These are phyloP conservation scores for Nakazawaea wyomingensis DNA, from an alignment of 805 yeast species.

Conservation along the genomic window DNA sequence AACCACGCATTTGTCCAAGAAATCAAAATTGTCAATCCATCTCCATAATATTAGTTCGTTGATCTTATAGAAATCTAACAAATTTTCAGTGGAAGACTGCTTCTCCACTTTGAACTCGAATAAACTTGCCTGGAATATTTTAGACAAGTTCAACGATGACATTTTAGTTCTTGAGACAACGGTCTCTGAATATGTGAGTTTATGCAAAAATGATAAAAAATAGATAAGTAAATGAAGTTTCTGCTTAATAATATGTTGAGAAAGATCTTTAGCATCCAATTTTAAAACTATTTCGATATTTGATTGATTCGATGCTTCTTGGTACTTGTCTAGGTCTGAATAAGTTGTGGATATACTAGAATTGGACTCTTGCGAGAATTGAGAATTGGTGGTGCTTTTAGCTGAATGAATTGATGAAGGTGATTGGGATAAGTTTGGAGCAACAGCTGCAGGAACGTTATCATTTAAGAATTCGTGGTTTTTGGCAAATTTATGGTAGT, in stretches of 20 bases:
- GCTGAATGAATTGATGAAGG: conserved; percentile 9
- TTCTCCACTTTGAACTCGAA: conserved; percentile 27
- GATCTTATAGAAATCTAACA: conserved; percentile 22
- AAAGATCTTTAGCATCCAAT: conserved; percentile 1
- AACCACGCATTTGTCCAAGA: conserved; percentile 12
- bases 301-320: neutral
- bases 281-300: neutral
- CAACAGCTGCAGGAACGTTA: neutral
- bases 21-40: conserved; percentile 23
- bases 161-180: conserved; percentile 28
- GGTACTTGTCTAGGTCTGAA: neutral
- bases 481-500: conserved; percentile 4
- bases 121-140: conserved; percentile 32
- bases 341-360: conserved; percentile 11
- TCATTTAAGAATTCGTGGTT: conserved; percentile 6
- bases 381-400: conserved; percentile 11
- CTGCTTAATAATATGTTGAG: conserved; percentile 20
- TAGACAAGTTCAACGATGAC: conserved; percentile 31
- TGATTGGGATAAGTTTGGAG: neutral
- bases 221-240: conserved; percentile 27
- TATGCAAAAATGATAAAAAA: conserved; percentile 22
- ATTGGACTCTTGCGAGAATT: conserved; percentile 12
- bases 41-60: conserved; percentile 23
- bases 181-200: conserved; percentile 18
- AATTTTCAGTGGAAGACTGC: conserved; percentile 20